Evolutionary conservation across 805 yeast species (phyloP).

Genomic region (Kodamaea hsintzibuensis): DNA sequence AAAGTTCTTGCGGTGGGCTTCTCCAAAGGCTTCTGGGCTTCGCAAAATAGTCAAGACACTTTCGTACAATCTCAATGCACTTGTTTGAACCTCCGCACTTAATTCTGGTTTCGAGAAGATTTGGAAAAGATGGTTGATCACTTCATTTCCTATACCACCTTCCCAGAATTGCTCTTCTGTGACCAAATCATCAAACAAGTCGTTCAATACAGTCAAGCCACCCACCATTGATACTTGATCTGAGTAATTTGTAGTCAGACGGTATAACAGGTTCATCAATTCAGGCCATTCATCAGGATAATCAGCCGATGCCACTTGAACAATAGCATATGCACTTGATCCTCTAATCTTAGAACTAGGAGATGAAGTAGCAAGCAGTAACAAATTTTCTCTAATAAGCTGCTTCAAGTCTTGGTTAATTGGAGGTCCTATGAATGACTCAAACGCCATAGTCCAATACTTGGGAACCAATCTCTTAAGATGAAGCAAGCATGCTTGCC

Average conservation of each 20-base stretch:
- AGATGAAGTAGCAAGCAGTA: slow-evolving; percentile 45
- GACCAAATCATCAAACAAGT: slow-evolving; percentile 81
- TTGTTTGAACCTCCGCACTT: slow-evolving; percentile 42
- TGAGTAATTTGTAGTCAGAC: slow-evolving; percentile 31
- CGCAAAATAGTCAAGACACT: slow-evolving; percentile 55
- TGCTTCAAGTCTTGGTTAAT: slow-evolving; percentile 53
- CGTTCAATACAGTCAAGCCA: slow-evolving; percentile 62
- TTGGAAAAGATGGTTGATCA: slow-evolving; percentile 51
- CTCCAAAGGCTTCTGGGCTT: slow-evolving; percentile 47
- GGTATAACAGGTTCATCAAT: slow-evolving; percentile 51
- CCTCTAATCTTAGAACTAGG: slow-evolving; percentile 61
- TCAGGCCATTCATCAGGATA: slow-evolving; percentile 97
- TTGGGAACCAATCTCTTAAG: slow-evolving; percentile 66
- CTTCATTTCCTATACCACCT: slow-evolving; percentile 60
- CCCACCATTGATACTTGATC: slow-evolving; percentile 46
- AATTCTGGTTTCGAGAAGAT: slow-evolving; percentile 34
- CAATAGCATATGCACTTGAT: slow-evolving; percentile 71
- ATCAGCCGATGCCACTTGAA: slow-evolving; percentile 84
- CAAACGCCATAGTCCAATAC: slow-evolving; percentile 85
- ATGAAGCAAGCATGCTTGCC: slow-evolving; percentile 68
- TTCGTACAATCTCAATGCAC: slow-evolving; percentile 53
- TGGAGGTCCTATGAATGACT: slow-evolving; percentile 68
- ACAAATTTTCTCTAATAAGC: slow-evolving; percentile 49
- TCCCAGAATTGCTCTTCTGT: slow-evolving; percentile 86
- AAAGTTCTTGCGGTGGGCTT: slow-evolving; percentile 35